These are phyloP conservation scores for Cyclanthera cordifolia DNA, from an alignment of 306 rosid genomes.

Conservation along the genomic window DNA sequence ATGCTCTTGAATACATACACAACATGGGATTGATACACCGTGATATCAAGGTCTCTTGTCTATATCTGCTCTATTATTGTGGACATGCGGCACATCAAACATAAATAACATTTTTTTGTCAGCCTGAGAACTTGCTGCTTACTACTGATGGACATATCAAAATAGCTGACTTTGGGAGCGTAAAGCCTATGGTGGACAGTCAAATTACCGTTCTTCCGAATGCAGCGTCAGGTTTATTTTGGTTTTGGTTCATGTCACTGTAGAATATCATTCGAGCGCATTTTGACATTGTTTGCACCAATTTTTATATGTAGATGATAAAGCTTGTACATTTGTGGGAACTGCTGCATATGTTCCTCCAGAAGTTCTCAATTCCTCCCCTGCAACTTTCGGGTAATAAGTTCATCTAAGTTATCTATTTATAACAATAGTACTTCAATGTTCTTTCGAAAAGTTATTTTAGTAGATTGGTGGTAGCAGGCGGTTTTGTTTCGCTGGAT, in stretches of 20 bases:
- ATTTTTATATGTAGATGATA: conserved; percentile 49
- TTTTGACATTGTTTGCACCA: conserved; percentile 13
- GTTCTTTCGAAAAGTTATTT: neutral
- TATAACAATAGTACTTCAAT: neutral
- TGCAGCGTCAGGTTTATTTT: conserved; percentile 97
- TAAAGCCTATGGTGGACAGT: conserved; percentile 94
- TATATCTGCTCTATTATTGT: conserved; percentile 21
- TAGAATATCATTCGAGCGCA: neutral
- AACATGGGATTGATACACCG: conserved; percentile 91
- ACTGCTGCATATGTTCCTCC: conserved; percentile 99
- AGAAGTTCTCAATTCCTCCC: conserved; percentile 97
- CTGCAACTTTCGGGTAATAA: conserved; percentile 91
- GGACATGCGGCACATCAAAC: conserved; percentile 9
- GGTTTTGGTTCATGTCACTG: conserved; percentile 14
- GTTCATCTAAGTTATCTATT: neutral
- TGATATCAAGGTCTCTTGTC: conserved; percentile 71
- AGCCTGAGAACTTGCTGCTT: conserved; percentile 97
- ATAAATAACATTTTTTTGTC: conserved; percentile 29
- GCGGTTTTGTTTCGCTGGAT: neutral
- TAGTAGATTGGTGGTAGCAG: neutral
- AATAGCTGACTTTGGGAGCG: conserved; percentile 98
- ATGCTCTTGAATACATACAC: conserved; percentile 95
- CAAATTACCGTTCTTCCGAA: conserved; percentile 93
- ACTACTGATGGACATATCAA: conserved; percentile 84
- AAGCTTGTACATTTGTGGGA: conserved; percentile 99